Base-by-base conservation (phyloP, 352 stramenopile genomes). In the Globisporangium apiculatum region DNA sequence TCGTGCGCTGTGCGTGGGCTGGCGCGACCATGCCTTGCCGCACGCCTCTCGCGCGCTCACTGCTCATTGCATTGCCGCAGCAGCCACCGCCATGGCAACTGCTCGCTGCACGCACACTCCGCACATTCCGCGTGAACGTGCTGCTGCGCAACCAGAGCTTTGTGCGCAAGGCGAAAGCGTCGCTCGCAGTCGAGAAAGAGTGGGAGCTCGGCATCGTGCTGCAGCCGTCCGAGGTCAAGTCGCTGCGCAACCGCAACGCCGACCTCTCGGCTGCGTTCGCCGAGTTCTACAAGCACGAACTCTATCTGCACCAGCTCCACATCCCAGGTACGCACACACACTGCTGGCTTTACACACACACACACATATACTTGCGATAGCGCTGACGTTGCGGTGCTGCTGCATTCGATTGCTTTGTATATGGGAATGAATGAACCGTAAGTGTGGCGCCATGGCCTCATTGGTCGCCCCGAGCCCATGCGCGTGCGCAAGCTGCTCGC, bases 401-500 rank as follows among this genome's bases (percentile, higher is more conserved):
- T 52, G 18, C 5, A 12, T 10, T 12, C 37, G 41, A 50, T 18
- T 50, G 41, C 15, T 1, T 11, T 55, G 47, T 40, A 31, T 47
- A 14, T 57, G 31, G 8, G 10, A 24, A 43, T 24, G 7, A 5
- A 37, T 54, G 46, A 12, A 48, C 11, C 15, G 11, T 10, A 18
- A 88, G 81, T 93, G 45, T 93, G 81, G 81, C 69, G 81, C 47
- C 73, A 86, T 50, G 83, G 83, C 38, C 60, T 93, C 15, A 86
- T 93, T 46, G 83, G 83, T 1, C 71, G 81, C 50, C 83, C 83
- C 35, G 81, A 91, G 36, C 72, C 83, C 7, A 78, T 56, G 40
- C 73, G 83, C 24, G 81, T 85, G 53, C 79, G 83, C 50, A 94
- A 94, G 55, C 59, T 94, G 43, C 62, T 94, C 11, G 83, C 79